phyloP scores from a whole-genome alignment of 331 rosid species.

The Telfairia occidentalis region DNA sequence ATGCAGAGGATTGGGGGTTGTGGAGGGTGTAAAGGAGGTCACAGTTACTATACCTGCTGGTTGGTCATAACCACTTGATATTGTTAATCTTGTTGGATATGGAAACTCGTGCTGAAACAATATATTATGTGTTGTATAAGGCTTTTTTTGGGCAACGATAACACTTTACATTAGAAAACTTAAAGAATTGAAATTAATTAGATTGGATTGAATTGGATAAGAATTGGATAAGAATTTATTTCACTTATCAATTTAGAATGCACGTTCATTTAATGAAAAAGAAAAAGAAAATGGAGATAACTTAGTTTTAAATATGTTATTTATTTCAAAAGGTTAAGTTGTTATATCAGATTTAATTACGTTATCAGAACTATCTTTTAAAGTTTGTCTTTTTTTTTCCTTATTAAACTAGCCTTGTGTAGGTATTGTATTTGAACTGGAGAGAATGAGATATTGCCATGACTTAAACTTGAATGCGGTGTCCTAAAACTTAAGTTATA shows the following conservation, averaged over 20 bases:
- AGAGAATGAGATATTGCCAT: not conserved
- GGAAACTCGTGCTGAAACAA: not conserved
- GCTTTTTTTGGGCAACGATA: not conserved
- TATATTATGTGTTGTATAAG: not conserved
- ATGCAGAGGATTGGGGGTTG: slow-evolving; percentile 73
- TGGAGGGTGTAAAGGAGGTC: slow-evolving; percentile 71
- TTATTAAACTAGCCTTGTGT: not conserved
- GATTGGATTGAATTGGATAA: too few species aligned
- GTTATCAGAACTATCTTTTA: not conserved
- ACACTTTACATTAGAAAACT: not conserved
- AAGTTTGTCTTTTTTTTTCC: not conserved
- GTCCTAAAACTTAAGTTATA: not conserved
- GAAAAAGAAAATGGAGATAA: not conserved
- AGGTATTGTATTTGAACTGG: not conserved
- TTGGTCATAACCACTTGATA: slow-evolving; percentile 18
- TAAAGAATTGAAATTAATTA: not conserved
- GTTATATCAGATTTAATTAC: not conserved
- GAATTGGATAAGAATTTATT: not conserved
- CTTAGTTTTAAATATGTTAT: not conserved
- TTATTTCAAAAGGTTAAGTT: not conserved
- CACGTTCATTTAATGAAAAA: not conserved
- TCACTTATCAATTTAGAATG: not conserved
- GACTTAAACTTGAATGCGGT: not conserved
- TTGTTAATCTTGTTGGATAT: slow-evolving; percentile 1
- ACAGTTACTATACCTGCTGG: slow-evolving; percentile 87